Base-by-base conservation (phyloP, 78 protist genomes). In the Isochrysis galbana region DNA sequence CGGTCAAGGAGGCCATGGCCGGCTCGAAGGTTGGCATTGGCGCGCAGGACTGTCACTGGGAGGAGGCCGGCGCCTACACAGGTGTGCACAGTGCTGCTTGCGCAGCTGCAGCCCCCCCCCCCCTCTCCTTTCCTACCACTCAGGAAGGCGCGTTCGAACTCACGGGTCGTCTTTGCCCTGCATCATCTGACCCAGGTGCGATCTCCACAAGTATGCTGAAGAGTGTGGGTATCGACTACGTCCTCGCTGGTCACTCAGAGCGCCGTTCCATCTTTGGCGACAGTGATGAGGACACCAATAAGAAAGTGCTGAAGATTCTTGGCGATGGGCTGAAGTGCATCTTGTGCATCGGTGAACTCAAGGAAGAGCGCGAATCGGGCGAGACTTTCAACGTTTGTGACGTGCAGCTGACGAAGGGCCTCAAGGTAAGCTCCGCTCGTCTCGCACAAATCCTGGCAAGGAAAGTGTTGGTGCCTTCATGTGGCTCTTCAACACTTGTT, bases 191-290 rank as follows among this genome's bases (percentile, higher is more conserved):
- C 94, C 61, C 91, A 0, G 94, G 87, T 22, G 88, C 88, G 14
- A 23, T 44, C 42, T 80, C 88, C 29, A 42, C 55, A 19, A 2
- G 23, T 10, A 80, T 80, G 78, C 14, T 90, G 34, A 72, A 90
- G 87, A 34, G 47, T 5, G 87, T 90, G 7, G 92, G 92, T 14
- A 72, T 83, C 84, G 39, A 96, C n/a, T 97, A 97, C 97, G 98
- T 95, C 39, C 97, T 99, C 61, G 36, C 98, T 7, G 99, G 99
- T 46, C 99, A 99, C 96, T 93, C 97, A 42, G 99, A 99, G 93
- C 98, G 99, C 32, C 95, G 99, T 32, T 38, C 92, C 45, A 46
- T 98, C 90, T 98, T 97, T 93, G 90, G 87, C 38, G 99, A 99
- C 88, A 44, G 96, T 38, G 91, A 94, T 80, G 98, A 93, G 72